Percentiles rank a stretch among this genome's conserved stretches.
phyloP scores from a whole-genome alignment of 495 filamentous ascomycete genomes.

The Cercophora samala region DNA sequence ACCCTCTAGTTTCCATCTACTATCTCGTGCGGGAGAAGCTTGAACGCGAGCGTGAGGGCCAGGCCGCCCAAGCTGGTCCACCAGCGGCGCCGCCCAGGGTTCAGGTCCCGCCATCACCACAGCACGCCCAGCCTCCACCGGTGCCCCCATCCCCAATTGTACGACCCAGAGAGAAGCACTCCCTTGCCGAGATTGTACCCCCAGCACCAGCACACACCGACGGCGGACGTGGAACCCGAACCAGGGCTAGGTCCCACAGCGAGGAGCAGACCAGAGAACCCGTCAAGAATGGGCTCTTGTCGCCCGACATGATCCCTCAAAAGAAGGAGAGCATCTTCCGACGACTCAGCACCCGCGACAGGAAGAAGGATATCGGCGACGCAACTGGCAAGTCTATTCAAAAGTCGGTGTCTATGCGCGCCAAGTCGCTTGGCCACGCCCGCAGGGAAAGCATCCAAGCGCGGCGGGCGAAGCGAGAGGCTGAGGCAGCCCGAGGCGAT shows the following conservation, averaged over 20 bases:
- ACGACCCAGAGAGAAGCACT: slow-evolving; percentile 36
- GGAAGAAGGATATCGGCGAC: slow-evolving; percentile 53
- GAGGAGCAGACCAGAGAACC: slow-evolving; percentile 85
- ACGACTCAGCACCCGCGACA: slow-evolving; percentile 82
- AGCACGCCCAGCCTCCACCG: slow-evolving; percentile 18
- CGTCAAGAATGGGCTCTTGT: slow-evolving; percentile 67
- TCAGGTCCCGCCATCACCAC: slow-evolving; percentile 29
- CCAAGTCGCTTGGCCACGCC: slow-evolving; percentile 88
- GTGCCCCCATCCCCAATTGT: slow-evolving; percentile 44
- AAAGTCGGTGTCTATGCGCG: slow-evolving; percentile 61
- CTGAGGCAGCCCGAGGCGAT: slow-evolving; percentile 36
- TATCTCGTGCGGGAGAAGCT: slow-evolving; percentile 94
- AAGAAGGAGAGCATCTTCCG: slow-evolving; percentile 89
- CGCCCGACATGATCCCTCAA: slow-evolving; percentile 56
- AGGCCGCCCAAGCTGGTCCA: slow-evolving; percentile 15
- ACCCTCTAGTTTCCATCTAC: slow-evolving; percentile 89
- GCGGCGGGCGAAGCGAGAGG: slow-evolving; percentile 58
- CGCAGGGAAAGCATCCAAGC: slow-evolving; percentile 88
- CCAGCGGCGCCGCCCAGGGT: slow-evolving; percentile 26
- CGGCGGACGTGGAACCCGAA: slow-evolving; percentile 66
- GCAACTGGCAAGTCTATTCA: slow-evolving; percentile 38
- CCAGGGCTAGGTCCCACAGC: slow-evolving; percentile 87
- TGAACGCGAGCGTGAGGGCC: slow-evolving; percentile 63
- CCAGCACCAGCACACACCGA: slow-evolving; percentile 94
- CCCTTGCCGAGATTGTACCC: slow-evolving; percentile 65